These are phyloP conservation scores for Austroboletus eburneus DNA, from an alignment of 768 basidiomycete species.

Conservation along the genomic window DNA sequence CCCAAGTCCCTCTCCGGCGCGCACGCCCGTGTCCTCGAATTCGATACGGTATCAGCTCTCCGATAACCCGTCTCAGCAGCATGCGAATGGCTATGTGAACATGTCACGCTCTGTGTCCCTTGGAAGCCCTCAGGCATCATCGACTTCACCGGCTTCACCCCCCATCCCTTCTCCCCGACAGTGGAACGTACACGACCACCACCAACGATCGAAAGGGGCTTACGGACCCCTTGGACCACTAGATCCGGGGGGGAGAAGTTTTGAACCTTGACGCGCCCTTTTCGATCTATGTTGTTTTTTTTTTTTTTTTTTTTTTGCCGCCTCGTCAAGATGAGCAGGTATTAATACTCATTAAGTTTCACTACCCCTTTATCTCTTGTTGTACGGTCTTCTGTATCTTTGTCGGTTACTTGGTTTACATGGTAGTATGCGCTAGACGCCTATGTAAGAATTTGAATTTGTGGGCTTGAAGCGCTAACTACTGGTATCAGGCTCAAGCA, in stretches of 20 bases:
- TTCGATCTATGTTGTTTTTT: constrained; percentile 26
- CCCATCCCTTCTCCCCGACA: constrained; percentile 27
- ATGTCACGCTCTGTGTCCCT: constrained; percentile 46
- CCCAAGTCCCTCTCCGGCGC: constrained; percentile 45
- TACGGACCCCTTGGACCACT: constrained; percentile 57
- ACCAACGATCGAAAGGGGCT: constrained; percentile 31
- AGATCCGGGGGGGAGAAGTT: constrained; percentile 55
- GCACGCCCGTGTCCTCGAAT: constrained; percentile 32
- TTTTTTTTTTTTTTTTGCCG: too few relatives aligned
- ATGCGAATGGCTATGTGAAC: constrained; percentile 47
- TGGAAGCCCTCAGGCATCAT: constrained; percentile 19
- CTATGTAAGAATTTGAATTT: too few relatives aligned
- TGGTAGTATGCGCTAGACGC: too few relatives aligned
- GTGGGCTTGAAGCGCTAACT: too few relatives aligned
- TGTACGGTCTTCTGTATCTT: too few relatives aligned
- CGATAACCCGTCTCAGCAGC: constrained; percentile 43
- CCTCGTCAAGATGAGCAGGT: too few relatives aligned
- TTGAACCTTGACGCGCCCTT: constrained; percentile 33
- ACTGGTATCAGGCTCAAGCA: too few relatives aligned
- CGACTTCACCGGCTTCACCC: constrained; percentile 33
- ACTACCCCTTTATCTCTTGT: too few relatives aligned
- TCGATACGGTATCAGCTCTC: constrained; percentile 60
- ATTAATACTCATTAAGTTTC: too few relatives aligned
- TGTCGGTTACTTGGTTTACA: too few relatives aligned
- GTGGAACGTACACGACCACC: constrained; percentile 33